These are phyloP conservation scores for Blepharisma stoltei DNA, from an alignment of 73 alveolate genomes.

Conservation along the genomic window DNA sequence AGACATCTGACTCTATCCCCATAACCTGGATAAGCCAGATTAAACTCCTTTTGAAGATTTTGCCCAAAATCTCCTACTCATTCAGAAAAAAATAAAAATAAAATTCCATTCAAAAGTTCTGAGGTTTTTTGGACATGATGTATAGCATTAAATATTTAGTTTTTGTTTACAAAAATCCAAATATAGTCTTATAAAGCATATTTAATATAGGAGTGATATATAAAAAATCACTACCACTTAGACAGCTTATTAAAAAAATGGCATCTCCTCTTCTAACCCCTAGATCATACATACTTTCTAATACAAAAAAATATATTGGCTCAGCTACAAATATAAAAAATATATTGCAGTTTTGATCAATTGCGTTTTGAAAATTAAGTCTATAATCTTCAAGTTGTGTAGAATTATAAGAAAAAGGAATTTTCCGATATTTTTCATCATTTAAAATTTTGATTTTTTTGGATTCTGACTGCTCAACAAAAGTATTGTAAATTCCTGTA, in stretches of 20 bases:
- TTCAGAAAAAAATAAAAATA: background rate
- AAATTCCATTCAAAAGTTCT: background rate
- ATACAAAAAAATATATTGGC: background rate
- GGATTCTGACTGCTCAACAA: background rate
- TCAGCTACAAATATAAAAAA: background rate
- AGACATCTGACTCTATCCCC: background rate
- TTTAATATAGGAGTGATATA: background rate
- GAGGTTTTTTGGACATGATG: background rate
- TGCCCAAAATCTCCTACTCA: background rate
- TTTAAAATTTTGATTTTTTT: background rate
- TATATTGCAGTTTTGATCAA: background rate
- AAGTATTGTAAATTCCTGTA: background rate
- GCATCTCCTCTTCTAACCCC: conserved; percentile 28
- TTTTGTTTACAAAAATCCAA: too few species aligned
- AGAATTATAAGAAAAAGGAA: background rate
- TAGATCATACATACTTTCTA: conserved; percentile 16
- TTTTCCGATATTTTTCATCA: background rate
- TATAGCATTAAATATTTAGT: too few species aligned
- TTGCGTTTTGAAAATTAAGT: background rate
- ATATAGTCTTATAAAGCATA: too few species aligned
- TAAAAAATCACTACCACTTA: background rate
- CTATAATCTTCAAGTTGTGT: background rate
- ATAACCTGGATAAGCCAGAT: background rate
- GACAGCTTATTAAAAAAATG: background rate
- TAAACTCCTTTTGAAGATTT: background rate